A percentile compares a stretch with the other conserved stretches of the same genome.
Conservation (phyloP, 441 rosid genomes). For the Croton laevigatus region DNA sequence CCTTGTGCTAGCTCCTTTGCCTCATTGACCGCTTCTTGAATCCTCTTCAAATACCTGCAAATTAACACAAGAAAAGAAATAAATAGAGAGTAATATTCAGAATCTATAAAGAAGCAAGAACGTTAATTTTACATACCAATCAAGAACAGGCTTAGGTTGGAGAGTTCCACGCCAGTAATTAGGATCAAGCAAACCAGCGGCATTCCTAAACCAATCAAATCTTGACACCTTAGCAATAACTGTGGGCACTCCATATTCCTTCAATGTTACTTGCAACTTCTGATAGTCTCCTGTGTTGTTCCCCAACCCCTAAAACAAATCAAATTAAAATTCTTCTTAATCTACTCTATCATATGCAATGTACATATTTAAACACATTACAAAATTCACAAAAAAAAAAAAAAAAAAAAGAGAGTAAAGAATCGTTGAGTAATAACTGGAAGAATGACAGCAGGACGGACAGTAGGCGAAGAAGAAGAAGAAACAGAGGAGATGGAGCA, state of each 20-base stretch:
- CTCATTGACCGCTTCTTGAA: conserved; percentile 69
- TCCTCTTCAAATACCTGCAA: conserved; percentile 69
- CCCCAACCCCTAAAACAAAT: conserved; percentile 66
- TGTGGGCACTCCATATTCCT: conserved; percentile 58
- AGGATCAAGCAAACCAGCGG: conserved; percentile 84
- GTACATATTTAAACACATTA: background rate
- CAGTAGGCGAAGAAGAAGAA: conserved; percentile 19
- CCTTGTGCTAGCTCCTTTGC: conserved; percentile 70
- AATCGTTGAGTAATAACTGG: conserved; percentile 50
- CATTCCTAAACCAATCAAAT: conserved; percentile 87
- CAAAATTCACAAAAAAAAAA: background rate
- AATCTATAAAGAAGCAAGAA: conserved; percentile 1
- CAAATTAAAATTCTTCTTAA: background rate
- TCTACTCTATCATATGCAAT: background rate
- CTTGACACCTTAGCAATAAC: conserved; percentile 79
- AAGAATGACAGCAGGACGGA: conserved; percentile 86
- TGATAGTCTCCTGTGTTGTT: conserved; percentile 79
- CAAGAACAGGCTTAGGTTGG: conserved; percentile 89
- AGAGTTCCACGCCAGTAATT: conserved; percentile 91
- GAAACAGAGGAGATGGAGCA: conserved; percentile 29
- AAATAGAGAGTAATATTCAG: background rate
- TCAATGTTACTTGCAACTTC: conserved; percentile 52
- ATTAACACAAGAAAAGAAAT: background rate
- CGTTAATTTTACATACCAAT: conserved; percentile 48
- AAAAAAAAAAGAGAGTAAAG: conserved; percentile 8